phyloP scores from a whole-genome alignment of 352 stramenopile genomes.

The Pythium brachiatum region DNA sequence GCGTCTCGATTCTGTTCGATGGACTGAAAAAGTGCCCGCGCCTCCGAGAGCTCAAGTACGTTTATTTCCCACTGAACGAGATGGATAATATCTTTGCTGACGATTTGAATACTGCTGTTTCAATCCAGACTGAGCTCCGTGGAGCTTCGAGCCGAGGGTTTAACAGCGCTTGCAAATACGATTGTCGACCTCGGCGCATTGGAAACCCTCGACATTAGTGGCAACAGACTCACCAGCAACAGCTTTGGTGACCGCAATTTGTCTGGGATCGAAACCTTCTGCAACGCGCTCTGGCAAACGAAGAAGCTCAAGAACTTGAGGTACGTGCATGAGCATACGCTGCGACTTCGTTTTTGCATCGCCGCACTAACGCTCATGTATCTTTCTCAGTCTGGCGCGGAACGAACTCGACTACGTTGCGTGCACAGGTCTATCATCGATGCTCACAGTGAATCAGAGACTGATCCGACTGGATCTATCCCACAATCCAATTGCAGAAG shows the following conservation, averaged over 20 bases:
- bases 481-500: slow-evolving; percentile 46
- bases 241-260: slow-evolving; percentile 52
- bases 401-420: slow-evolving; percentile 65
- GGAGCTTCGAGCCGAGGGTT: slow-evolving; percentile 50
- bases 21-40: slow-evolving; percentile 43
- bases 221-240: slow-evolving; percentile 49
- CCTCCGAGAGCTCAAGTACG: slow-evolving; percentile 57
- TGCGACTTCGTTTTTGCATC: too few relatives aligned
- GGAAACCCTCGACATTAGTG: slow-evolving; percentile 47
- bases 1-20: slow-evolving; percentile 42
- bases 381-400: slow-evolving; percentile 31
- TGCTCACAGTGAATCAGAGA: slow-evolving; percentile 55
- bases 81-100: background rate
- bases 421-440: slow-evolving; percentile 37
- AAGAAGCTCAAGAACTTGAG: slow-evolving; percentile 39
- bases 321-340: slow-evolving; percentile 19
- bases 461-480: slow-evolving; percentile 41
- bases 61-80: background rate
- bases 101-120: background rate
- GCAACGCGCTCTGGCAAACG: slow-evolving; percentile 46
- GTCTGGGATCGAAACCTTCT: slow-evolving; percentile 54
- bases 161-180: slow-evolving; percentile 42
- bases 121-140: slow-evolving; percentile 30
- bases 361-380: background rate
- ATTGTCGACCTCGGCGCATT: slow-evolving; percentile 39